Evolutionary conservation across 495 filamentous ascomycete genomes (phyloP).

Genomic region (Margaritispora aquatica): DNA sequence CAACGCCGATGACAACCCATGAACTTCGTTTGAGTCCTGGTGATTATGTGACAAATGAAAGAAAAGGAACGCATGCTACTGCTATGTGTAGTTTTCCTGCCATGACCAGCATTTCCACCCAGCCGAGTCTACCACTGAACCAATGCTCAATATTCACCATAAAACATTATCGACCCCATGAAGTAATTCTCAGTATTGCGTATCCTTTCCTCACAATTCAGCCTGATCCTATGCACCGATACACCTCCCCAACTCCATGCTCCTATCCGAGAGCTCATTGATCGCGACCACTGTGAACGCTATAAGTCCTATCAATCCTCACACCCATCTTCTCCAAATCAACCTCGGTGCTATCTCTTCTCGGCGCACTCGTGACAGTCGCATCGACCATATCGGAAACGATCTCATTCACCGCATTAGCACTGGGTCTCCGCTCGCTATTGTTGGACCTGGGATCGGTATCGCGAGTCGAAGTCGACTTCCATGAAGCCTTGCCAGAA

Average conservation of each 20-base stretch:
- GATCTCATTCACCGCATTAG: background rate
- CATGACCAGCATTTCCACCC: background rate
- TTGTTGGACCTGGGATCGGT: background rate
- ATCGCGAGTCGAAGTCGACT: background rate
- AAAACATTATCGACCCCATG: background rate
- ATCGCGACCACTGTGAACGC: conserved; percentile 18
- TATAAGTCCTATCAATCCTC: conserved; percentile 14
- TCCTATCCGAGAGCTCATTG: background rate
- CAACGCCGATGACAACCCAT: background rate
- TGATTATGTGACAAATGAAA: background rate
- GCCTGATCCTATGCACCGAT: too few species aligned
- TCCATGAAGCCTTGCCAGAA: background rate
- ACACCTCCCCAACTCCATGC: background rate
- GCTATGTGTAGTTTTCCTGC: background rate
- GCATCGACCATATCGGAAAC: background rate
- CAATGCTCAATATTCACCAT: background rate
- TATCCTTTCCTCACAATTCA: too few species aligned
- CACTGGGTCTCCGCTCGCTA: conserved; percentile 1
- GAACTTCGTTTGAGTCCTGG: background rate
- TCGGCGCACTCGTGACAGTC: background rate
- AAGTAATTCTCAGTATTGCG: background rate
- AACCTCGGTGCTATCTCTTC: conserved; percentile 19
- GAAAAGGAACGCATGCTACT: background rate
- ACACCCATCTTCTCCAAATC: conserved; percentile 18
- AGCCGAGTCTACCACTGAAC: background rate